Percentiles rank a stretch among this genome's conserved stretches.
These are phyloP conservation scores for Vigna radiata DNA, from an alignment of 306 rosid species.

Conservation along the genomic window DNA sequence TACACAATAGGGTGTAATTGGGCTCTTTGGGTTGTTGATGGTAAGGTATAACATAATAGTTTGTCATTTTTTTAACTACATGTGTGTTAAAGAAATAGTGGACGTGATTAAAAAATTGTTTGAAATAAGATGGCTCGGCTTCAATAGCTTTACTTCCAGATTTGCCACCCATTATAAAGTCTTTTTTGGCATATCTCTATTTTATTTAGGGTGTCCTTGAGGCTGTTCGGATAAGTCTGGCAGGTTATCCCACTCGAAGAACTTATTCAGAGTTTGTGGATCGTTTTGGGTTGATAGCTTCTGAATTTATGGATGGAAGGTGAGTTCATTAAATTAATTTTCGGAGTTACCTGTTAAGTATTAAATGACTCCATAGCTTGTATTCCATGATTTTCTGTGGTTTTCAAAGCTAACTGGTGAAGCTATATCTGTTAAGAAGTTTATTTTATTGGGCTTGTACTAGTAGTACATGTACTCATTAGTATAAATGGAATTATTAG, in stretches of 20 bases:
- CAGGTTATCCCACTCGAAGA: constrained; percentile 96
- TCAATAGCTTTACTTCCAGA: constrained; percentile 32
- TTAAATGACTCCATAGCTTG: constrained; percentile 9
- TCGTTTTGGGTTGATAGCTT: constrained; percentile 89
- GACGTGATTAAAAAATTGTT: constrained; percentile 35
- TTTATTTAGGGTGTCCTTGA: constrained; percentile 89
- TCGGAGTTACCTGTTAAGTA: not conserved
- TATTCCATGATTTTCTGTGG: constrained; percentile 22
- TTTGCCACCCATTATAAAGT: constrained; percentile 25
- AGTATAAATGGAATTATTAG: not conserved
- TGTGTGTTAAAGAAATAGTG: not conserved
- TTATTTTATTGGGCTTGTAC: constrained; percentile 9
- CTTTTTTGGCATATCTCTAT: constrained; percentile 29
- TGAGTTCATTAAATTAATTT: constrained; percentile 48
- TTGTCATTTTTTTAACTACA: not conserved
- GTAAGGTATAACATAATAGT: not conserved
- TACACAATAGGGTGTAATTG: not conserved
- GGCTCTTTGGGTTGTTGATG: not conserved
- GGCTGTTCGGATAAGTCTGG: constrained; percentile 98
- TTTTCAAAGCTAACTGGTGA: constrained; percentile 3
- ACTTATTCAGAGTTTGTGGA: constrained; percentile 87
- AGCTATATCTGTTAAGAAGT: constrained; percentile 1
- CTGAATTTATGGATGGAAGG: constrained; percentile 80
- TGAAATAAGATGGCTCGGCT: constrained; percentile 32
- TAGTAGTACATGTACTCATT: not conserved